These are phyloP conservation scores for Penicillium sp. DNA, from an alignment of 2,329 filamentous ascomycete species.

Conservation along the genomic window DNA sequence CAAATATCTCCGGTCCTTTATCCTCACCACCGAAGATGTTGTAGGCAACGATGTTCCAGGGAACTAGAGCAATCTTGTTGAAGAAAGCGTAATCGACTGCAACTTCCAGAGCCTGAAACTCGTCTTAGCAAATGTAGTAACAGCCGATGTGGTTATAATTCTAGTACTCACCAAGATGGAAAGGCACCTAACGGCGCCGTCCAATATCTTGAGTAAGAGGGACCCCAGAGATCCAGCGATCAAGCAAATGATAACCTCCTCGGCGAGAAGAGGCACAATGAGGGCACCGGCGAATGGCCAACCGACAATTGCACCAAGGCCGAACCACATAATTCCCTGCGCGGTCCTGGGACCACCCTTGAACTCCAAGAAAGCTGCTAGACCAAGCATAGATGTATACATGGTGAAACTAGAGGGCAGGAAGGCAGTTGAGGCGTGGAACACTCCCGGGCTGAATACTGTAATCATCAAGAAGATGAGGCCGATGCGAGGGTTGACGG, in stretches of 20 bases:
- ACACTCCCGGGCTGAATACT: conserved; percentile 81
- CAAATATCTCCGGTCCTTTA: conserved; percentile 83
- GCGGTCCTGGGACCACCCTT: conserved; percentile 71
- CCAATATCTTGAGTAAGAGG: conserved; percentile 56
- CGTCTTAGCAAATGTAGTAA: conserved; percentile 23
- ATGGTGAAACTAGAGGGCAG: conserved; percentile 95
- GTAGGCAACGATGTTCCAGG: conserved; percentile 92
- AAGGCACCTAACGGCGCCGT: conserved; percentile 63
- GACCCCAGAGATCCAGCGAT: conserved; percentile 56
- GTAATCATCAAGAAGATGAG: conserved; percentile 75
- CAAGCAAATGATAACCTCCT: conserved; percentile 60
- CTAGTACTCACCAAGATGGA: conserved; percentile 59
- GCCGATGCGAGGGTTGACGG: conserved; percentile 75
- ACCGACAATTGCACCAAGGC: conserved; percentile 74
- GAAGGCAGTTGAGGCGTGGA: conserved; percentile 80
- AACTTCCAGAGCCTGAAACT: conserved; percentile 59
- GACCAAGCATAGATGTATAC: conserved; percentile 83
- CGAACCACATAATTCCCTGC: conserved; percentile 85
- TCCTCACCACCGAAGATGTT: conserved; percentile 81
- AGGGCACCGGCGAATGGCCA: conserved; percentile 93
- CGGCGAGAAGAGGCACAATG: conserved; percentile 70
- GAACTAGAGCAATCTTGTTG: conserved; percentile 67
- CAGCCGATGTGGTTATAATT: not conserved
- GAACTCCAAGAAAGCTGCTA: conserved; percentile 88
- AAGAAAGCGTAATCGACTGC: conserved; percentile 80